Conservation (phyloP, 176 grass and related monocot genomes). For the Phoenix dactylifera region DNA sequence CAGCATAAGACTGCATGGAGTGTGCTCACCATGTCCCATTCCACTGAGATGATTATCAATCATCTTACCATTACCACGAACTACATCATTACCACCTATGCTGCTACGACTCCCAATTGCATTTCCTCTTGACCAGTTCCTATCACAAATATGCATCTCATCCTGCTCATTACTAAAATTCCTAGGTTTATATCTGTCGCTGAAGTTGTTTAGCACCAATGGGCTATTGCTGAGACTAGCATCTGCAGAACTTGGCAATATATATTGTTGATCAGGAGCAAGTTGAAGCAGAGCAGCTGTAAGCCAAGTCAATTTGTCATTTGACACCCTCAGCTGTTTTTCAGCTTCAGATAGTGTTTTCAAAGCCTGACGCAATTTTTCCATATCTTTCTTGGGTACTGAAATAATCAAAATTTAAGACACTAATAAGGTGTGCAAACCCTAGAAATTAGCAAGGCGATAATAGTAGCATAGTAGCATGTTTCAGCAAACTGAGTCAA, state of each 20-base stretch:
- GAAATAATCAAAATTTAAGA: slow-evolving; percentile 24
- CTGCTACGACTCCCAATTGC: slow-evolving; percentile 14
- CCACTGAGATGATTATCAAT: slow-evolving; percentile 18
- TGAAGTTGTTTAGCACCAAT: slow-evolving; percentile 2
- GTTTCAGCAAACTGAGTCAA: too few relatives aligned
- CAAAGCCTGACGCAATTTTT: slow-evolving; percentile 58
- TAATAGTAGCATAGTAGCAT: too few relatives aligned
- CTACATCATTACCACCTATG: slow-evolving; percentile 19
- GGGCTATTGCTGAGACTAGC: slow-evolving; percentile 32
- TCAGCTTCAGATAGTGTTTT: slow-evolving; percentile 66
- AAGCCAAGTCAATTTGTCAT: slow-evolving; percentile 64
- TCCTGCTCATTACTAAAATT: slow-evolving; percentile 18
- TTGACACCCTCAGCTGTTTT: slow-evolving; percentile 64
- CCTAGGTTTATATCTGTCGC: slow-evolving; percentile 20
- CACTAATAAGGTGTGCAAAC: slow-evolving; percentile 3
- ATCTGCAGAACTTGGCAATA: neutral
- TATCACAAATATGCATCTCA: slow-evolving; percentile 18
- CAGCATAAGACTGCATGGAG: slow-evolving; percentile 24
- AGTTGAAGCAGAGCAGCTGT: slow-evolving; percentile 79
- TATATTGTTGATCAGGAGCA: slow-evolving; percentile 8
- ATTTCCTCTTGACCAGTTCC: slow-evolving; percentile 20
- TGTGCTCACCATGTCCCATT: slow-evolving; percentile 23
- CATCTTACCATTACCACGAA: slow-evolving; percentile 16
- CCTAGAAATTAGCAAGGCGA: too few relatives aligned
- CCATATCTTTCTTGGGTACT: slow-evolving; percentile 69